Conservation (phyloP, 2,329 filamentous ascomycete genomes). For the Tetracladium maxilliforme region DNA sequence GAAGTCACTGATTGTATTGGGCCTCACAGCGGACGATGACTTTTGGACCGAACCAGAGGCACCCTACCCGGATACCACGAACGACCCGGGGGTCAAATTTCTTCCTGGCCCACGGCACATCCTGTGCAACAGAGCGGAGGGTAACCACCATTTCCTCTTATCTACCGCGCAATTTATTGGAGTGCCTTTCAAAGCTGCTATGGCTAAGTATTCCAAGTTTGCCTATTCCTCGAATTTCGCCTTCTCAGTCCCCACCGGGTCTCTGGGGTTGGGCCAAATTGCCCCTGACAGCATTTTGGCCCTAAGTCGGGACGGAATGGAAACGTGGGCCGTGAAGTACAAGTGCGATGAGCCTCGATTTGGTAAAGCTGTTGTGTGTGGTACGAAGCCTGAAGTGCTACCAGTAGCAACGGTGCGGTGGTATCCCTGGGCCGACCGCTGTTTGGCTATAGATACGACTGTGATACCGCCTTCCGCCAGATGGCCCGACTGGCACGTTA, state of each 20-base stretch:
- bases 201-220: conserved; percentile 16
- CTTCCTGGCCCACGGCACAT: conserved; percentile 25
- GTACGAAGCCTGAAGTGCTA: background rate
- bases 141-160: conserved; percentile 14
- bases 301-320: conserved; percentile 19
- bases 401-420: conserved; percentile 1
- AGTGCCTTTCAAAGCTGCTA: conserved; percentile 8
- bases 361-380: background rate
- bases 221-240: conserved; percentile 18
- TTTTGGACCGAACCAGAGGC: conserved; percentile 29
- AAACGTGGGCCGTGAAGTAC: conserved; percentile 22
- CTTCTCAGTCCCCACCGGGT: conserved; percentile 21
- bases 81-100: conserved; percentile 1
- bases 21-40: conserved; percentile 15
- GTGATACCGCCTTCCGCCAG: conserved; percentile 4
- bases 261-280: conserved; percentile 20
- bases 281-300: conserved; percentile 22
- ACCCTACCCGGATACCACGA: conserved; percentile 13
- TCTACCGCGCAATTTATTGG: conserved; percentile 11
- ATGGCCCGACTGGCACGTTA: conserved; percentile 7
- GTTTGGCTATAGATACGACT: conserved; percentile 4
- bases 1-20: conserved; percentile 30
- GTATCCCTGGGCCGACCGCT: conserved; percentile 3
- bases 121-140: conserved; percentile 17
- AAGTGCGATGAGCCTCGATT: conserved; percentile 8